Evolutionary conservation across 305 asterid species (phyloP), one percentile per base, ranked within the genome.

Genomic region (Rubia occidens): DNA sequence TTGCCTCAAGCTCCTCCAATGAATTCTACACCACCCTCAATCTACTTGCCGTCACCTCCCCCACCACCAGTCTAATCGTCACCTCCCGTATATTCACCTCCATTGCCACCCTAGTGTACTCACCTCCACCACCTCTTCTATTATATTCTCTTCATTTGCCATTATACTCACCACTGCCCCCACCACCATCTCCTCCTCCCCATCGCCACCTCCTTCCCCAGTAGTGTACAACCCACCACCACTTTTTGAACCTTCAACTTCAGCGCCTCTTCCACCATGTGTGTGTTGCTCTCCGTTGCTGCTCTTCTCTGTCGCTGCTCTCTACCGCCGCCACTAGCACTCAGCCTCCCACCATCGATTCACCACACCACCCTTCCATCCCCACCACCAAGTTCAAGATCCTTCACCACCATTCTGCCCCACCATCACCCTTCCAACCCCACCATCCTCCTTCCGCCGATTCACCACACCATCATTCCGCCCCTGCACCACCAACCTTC

Each of bases 401-500:
- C 29, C 29, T 1, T 2, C 29, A 61, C 78, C 74, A n/a, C 79
- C 81, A 1, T 80, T 26, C 29, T 0, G 72, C 75, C 0, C 71
- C 77, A 2, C 77, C 11, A 5, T 3, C 0, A 43, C 83, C 1
- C 65, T 72, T 74, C 0, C 55, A 75, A 14, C 80, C 0, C 77
- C 62, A 56, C 35, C 62, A 26, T 2, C 29, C 1, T 2, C 29
- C 29, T 26, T 26, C 29, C 29, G 2, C 29, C n/a, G n/a, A n/a
- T n/a, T n/a, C n/a, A n/a, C n/a, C n/a, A n/a, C 62, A 2, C 62
- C 62, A 20, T 8, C 62, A 1, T 79, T 85, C 0, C 95, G 85
- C 1, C 90, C 95, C 32, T 86, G 90, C 93, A n/a, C 84, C 82
- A 15, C 75, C 84, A 0, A 83, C 84, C 1, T 26, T 1, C 77